A percentile compares a stretch with the other conserved stretches of the same genome.
These are phyloP conservation scores for Xylaria digitata DNA, from an alignment of 2,329 filamentous ascomycete genomes.

Conservation along the genomic window DNA sequence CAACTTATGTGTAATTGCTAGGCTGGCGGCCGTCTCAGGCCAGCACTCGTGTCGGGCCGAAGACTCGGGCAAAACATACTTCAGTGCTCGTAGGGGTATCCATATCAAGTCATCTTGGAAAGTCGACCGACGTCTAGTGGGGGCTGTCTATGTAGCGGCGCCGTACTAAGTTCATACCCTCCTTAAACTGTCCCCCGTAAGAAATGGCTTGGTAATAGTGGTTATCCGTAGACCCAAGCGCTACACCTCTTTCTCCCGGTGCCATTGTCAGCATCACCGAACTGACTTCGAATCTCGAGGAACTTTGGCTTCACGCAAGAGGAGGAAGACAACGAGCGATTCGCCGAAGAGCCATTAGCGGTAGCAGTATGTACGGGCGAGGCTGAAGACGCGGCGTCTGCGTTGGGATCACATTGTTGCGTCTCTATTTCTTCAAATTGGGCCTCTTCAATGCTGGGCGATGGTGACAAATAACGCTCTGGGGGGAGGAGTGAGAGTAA, in stretches of 20 bases:
- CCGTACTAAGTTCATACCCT: too few species aligned
- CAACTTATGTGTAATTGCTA: too few species aligned
- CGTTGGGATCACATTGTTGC: background rate
- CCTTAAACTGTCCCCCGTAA: too few species aligned
- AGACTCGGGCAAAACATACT: too few species aligned
- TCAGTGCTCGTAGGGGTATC: too few species aligned
- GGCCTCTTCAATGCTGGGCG: constrained; percentile 4
- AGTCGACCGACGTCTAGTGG: too few species aligned
- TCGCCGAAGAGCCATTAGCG: background rate
- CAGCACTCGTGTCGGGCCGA: too few species aligned
- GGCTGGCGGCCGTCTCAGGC: too few species aligned
- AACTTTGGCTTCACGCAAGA: background rate
- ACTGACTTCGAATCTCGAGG: background rate
- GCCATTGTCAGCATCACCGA: background rate
- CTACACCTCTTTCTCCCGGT: background rate
- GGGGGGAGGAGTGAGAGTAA: constrained; percentile 23
- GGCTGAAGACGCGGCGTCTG: background rate
- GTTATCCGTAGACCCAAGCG: background rate
- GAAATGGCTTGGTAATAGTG: background rate
- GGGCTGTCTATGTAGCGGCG: too few species aligned
- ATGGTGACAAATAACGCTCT: constrained; percentile 18
- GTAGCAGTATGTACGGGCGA: background rate
- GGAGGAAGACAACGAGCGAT: background rate
- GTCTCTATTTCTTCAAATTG: background rate
- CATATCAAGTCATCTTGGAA: too few species aligned